Conservation (phyloP, 805 yeast species). For the Pichia ethanolica region DNA sequence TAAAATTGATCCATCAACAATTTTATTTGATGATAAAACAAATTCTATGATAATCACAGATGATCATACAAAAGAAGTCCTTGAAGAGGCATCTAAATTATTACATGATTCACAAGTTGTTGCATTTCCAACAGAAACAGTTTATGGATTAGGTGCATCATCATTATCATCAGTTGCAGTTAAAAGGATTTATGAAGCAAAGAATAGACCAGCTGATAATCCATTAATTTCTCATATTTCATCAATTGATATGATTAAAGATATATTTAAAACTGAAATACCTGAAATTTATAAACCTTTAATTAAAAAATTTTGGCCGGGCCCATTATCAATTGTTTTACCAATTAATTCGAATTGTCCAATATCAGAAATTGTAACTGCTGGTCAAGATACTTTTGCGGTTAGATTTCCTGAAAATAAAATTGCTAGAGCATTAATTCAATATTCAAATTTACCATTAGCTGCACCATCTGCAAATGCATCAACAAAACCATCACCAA, state of each 20-base stretch:
- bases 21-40: conserved; percentile 39
- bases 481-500: conserved; percentile 91
- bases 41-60: conserved; percentile 35
- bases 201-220: conserved; percentile 91
- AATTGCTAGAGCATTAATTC: conserved; percentile 84
- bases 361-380: conserved; percentile 72
- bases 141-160: conserved; percentile 91
- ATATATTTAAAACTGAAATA: conserved; percentile 48
- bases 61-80: conserved; percentile 40
- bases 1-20: conserved; percentile 46
- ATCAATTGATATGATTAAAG: conserved; percentile 60
- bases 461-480: conserved; percentile 99
- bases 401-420: conserved; percentile 84
- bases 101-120: conserved; percentile 52
- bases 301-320: conserved; percentile 83
- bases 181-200: conserved; percentile 70
- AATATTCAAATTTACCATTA: conserved; percentile 74
- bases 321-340: conserved; percentile 81
- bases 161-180: conserved; percentile 71
- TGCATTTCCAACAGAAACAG: conserved; percentile 96
- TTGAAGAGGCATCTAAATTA: conserved; percentile 52
- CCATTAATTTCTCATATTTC: conserved; percentile 90
- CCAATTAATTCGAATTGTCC: conserved; percentile 47
- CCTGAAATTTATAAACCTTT: conserved; percentile 65
- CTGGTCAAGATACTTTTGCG: conserved; percentile 84